phyloP scores from a whole-genome alignment of 2,329 filamentous ascomycete genomes.

The Chaetomium sp. region DNA sequence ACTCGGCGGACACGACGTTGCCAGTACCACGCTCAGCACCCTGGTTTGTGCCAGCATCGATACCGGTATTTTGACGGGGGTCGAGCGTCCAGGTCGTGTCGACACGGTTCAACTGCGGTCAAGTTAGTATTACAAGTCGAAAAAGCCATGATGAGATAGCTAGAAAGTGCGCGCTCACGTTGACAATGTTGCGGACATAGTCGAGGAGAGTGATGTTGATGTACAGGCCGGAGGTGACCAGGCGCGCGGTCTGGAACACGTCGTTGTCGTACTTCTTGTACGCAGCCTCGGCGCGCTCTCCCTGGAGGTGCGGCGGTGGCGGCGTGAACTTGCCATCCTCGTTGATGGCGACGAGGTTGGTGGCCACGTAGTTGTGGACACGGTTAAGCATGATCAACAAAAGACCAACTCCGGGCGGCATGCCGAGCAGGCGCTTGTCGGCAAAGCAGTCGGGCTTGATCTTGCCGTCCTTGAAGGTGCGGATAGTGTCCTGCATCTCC shows the following conservation, averaged over 20 bases:
- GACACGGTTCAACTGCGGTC: slow-evolving; percentile 48
- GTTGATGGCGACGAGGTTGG: slow-evolving; percentile 77
- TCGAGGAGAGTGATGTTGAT: slow-evolving; percentile 74
- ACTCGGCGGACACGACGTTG: slow-evolving; percentile 80
- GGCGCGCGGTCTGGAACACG: slow-evolving; percentile 68
- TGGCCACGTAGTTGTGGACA: slow-evolving; percentile 82
- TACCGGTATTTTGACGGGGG: slow-evolving; percentile 62
- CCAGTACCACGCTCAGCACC: slow-evolving; percentile 66
- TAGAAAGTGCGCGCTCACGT: slow-evolving; percentile 9
- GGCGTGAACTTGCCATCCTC: slow-evolving; percentile 71
- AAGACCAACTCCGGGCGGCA: slow-evolving; percentile 66
- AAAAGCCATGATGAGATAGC: too few species aligned
- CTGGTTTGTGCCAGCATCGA: slow-evolving; percentile 44
- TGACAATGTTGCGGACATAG: slow-evolving; percentile 59
- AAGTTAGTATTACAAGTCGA: too few species aligned
- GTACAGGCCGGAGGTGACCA: slow-evolving; percentile 69
- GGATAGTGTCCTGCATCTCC: slow-evolving; percentile 57
- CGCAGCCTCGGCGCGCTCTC: slow-evolving; percentile 42
- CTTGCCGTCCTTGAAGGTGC: slow-evolving; percentile 63
- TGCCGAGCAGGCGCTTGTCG: slow-evolving; percentile 62
- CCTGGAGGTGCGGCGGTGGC: slow-evolving; percentile 44
- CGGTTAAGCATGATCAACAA: slow-evolving; percentile 72
- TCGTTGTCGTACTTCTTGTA: slow-evolving; percentile 71
- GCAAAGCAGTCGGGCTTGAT: slow-evolving; percentile 68
- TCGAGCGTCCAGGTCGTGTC: slow-evolving; percentile 79